Evolutionary conservation across 352 stramenopile genomes (phyloP), one percentile per base, ranked within the genome.

Genomic region (Pythium biforme): DNA sequence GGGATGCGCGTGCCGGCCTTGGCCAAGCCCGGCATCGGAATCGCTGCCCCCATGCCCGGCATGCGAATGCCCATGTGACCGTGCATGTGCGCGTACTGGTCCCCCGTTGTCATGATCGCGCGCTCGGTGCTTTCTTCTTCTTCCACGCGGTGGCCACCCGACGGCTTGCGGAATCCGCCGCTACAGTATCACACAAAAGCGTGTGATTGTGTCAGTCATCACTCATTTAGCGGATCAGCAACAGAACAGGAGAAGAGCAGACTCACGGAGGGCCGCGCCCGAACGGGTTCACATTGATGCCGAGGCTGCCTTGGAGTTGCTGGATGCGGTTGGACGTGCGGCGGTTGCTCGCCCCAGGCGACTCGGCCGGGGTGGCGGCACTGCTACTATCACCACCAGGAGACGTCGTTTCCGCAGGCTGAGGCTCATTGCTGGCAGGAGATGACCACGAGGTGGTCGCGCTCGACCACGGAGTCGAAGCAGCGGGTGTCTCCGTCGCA

Each of bases 271-370:
- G 52, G 7, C 69, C 72, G 9, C 79, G 74, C 34, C 83, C 76
- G 54, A 95, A 95, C 6, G 83, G 77, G 67, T 94, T 95, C 50
- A 95, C 75, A 60, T 91, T 91, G 62, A 95, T 90, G 4, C 79
- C 86, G n/a, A 93, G 59, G 64, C 69, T 93, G 6, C 84, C 84
- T 66, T 95, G 84, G 9, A 95, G 58, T 56, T 90, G 74, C 53
- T 89, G 76, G 63, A 95, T 93, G 52, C 81, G 56, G 3, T 59
- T 34, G 12, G 68, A 74, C 77, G 61, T 76, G 74, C 33, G 76
- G 76, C 52, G 78, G 57, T 72, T 69, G 34, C 37, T 57, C 19
- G 17, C n/a, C 29, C 48, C 64, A 14, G 25, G 47, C 50, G 69
- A 34, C 63, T 63, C 48, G 74, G 40, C 75, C 14, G 52, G 9